Evolutionary conservation across 2,329 filamentous ascomycete species (phyloP), one percentile per base, ranked within the genome.

Genomic region (Colletotrichum gloeosporioides): DNA sequence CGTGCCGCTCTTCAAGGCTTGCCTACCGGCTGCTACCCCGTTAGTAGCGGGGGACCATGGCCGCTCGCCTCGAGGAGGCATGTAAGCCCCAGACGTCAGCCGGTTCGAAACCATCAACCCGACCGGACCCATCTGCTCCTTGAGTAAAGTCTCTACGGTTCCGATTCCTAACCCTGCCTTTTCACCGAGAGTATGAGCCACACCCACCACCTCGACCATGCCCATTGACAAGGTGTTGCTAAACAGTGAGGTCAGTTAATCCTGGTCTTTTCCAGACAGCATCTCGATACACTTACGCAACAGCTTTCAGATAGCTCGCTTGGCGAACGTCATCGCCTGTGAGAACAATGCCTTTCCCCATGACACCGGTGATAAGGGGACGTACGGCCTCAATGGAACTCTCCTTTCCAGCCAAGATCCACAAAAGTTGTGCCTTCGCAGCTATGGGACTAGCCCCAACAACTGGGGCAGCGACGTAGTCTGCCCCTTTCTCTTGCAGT

Each of bases 181-280:
- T 22, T 53, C 44, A 4, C 44, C 44, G 10, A 53, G 44, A 53
- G 44, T 53, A 22, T 53, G 44, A 13, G 44, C 44, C 4, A 53
- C 44, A 53, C 44, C 44, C 44, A 53, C 44, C 44, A 53, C 44
- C n/a, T 53, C 44, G 22, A 53, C 44, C 44, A 53, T 53, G 2
- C 44, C 44, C 44, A 53, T 22, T 1, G 44, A 22, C 3, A 53
- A 8, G 6, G n/a, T 53, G 44, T 53, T 53, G 0, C 44, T 53
- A 4, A 1, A 53, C 2, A 8, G n/a, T 53, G 44, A 53, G 6
- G 0, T 53, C 12, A 22, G n/a, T 1, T 6, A 22, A 12, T 6
- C 7, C n/a, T 12, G 44, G 2, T 12, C 44, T 13, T 22, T 49
- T 6, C 4, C 18, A 9, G 10, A 5, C 44, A 22, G 0, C 22